Evolutionary conservation across 83 land plant genomes (phyloP).

Genomic region (Picea abies): DNA sequence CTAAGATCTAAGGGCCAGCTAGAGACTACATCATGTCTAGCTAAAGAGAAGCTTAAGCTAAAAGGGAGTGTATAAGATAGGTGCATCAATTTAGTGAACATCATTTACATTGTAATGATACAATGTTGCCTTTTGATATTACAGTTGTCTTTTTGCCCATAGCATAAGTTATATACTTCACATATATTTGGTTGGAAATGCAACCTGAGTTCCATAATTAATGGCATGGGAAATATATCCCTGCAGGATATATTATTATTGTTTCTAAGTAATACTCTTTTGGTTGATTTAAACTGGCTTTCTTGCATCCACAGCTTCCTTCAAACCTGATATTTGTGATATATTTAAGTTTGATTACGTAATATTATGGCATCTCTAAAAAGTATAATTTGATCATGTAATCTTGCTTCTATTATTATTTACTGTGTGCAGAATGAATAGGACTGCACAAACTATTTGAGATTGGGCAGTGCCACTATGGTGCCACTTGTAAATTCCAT

Average conservation of each 20-base stretch:
- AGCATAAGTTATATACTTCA: neutral
- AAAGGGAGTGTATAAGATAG: too few species aligned
- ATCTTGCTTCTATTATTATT: conserved; percentile 5
- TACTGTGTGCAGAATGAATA: conserved; percentile 64
- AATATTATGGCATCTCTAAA: neutral
- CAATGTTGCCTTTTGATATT: neutral
- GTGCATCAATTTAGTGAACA: neutral
- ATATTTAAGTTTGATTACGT: too few species aligned
- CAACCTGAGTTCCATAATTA: neutral
- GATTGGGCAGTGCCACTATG: conserved; percentile 82
- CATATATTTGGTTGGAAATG: neutral
- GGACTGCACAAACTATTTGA: conserved; percentile 91
- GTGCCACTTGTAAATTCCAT: conserved; percentile 43
- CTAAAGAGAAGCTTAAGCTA: too few species aligned
- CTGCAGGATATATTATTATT: neutral
- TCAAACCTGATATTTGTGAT: neutral
- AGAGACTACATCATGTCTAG: too few species aligned
- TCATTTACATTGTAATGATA: neutral
- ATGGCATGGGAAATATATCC: neutral
- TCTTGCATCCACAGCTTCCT: neutral
- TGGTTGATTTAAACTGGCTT: neutral
- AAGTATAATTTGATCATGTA: neutral
- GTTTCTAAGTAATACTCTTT: neutral
- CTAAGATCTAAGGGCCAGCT: too few species aligned
- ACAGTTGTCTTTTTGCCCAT: too few species aligned